phyloP scores from a whole-genome alignment of 2,329 filamentous ascomycete species.

The Proliferodiscus dingleyae region DNA sequence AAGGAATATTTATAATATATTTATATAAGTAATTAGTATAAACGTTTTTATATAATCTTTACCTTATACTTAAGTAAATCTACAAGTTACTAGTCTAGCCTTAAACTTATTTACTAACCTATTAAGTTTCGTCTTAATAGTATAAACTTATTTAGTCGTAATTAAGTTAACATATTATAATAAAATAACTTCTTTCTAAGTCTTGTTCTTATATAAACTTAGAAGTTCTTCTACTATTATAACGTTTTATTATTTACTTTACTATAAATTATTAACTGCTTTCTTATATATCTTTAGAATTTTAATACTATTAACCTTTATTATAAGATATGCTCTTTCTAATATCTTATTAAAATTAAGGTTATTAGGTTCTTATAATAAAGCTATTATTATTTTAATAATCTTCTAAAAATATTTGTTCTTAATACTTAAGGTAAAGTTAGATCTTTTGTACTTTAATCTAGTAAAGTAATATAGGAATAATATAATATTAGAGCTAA shows the following conservation, averaged over 20 bases:
- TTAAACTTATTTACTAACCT: too few relatives aligned
- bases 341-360: not conserved
- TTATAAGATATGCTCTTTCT: not conserved
- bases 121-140: too few relatives aligned
- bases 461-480: too few relatives aligned
- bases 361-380: not conserved
- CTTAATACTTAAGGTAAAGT: too few relatives aligned
- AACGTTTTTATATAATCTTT: not conserved
- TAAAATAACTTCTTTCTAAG: not conserved
- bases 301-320: not conserved
- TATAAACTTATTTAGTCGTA: not conserved
- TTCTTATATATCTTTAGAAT: not conserved
- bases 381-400: not conserved
- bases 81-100: too few relatives aligned
- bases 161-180: not conserved
- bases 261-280: not conserved
- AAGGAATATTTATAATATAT: not conserved
- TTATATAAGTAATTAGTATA: too few relatives aligned
- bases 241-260: not conserved
- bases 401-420: too few relatives aligned
- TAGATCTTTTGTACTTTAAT: too few relatives aligned
- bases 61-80: too few relatives aligned
- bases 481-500: too few relatives aligned
- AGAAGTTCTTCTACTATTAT: not conserved
- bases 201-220: not conserved